Conservation (phyloP, 192 early-diverging fungal genomes). For the Mortierella claussenii region DNA sequence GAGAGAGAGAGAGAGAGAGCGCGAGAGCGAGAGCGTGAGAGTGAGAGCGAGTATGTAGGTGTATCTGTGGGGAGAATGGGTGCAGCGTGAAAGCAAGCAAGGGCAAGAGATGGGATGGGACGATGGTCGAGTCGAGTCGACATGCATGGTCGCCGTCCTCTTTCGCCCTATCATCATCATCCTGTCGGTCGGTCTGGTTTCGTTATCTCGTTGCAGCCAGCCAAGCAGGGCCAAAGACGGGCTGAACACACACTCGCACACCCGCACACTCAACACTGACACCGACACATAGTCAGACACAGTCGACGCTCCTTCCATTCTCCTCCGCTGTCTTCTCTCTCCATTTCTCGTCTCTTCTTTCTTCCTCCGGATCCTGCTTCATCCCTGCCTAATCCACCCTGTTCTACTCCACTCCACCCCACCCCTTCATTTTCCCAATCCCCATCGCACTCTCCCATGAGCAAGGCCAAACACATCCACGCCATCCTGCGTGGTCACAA, state of each 20-base stretch:
- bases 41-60: not conserved
- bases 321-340: not conserved
- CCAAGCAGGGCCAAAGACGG: no score
- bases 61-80: not conserved
- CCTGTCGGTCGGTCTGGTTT: no score
- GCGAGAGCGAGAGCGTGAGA: not conserved
- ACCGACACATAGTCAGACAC: no score
- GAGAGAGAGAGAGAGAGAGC: not conserved
- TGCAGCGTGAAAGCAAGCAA: not conserved
- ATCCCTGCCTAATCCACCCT: not conserved
- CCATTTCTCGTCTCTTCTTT: not conserved
- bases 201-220: no score
- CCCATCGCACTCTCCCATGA: constrained; percentile 32
- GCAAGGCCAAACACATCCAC: constrained; percentile 43
- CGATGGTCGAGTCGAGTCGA: no score
- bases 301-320: no score
- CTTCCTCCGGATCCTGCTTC: no score
- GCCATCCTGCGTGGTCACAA: constrained; percentile 38
- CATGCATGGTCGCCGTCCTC: no score
- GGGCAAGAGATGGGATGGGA: no score
- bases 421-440: not conserved
- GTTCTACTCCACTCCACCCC: not conserved
- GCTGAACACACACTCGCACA: not conserved
- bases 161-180: no score
- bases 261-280: constrained; percentile 1